Percentiles rank a stretch among this genome's conserved stretches.
phyloP scores from a whole-genome alignment of 495 filamentous ascomycete genomes.

The Cercophora sp. region DNA sequence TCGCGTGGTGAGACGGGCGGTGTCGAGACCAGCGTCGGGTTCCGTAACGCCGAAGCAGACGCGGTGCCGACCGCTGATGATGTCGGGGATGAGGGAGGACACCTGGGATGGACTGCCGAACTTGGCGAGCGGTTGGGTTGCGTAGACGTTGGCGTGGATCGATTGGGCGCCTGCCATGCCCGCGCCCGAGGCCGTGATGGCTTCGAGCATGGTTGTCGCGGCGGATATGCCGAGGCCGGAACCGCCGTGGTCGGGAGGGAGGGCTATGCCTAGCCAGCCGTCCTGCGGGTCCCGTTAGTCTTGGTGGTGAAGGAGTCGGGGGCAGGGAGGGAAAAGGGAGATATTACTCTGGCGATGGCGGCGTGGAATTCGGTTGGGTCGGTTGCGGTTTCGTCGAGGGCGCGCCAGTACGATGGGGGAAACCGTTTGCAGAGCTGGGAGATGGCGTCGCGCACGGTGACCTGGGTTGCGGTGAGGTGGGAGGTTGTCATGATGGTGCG shows the following conservation, averaged over 20 bases:
- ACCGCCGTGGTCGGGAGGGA: conserved; percentile 68
- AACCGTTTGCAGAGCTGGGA: conserved; percentile 63
- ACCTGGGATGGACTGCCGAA: conserved; percentile 62
- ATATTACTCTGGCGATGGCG: conserved; percentile 68
- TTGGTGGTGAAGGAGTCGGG: too few species aligned
- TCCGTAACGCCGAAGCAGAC: conserved; percentile 63
- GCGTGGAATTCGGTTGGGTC: conserved; percentile 73
- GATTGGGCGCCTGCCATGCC: conserved; percentile 75
- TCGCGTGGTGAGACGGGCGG: conserved; percentile 60
- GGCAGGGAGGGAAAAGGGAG: too few species aligned
- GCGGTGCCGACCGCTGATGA: conserved; percentile 64
- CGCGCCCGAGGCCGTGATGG: conserved; percentile 70
- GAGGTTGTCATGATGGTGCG: conserved; percentile 75
- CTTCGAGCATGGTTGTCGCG: conserved; percentile 83
- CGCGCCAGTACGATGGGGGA: conserved; percentile 64
- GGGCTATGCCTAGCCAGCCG: conserved; percentile 79
- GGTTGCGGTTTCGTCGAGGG: conserved; percentile 60
- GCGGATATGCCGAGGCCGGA: conserved; percentile 74
- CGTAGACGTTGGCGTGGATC: conserved; percentile 73
- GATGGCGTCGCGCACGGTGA: conserved; percentile 68
- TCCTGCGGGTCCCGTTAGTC: too few species aligned
- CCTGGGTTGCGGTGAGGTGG: conserved; percentile 67
- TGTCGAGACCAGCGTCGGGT: conserved; percentile 71
- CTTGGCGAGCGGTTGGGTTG: conserved; percentile 69
- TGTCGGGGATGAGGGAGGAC: conserved; percentile 58